These are phyloP conservation scores for Pythium phragmiticola DNA, from an alignment of 352 stramenopile species.

Conservation along the genomic window DNA sequence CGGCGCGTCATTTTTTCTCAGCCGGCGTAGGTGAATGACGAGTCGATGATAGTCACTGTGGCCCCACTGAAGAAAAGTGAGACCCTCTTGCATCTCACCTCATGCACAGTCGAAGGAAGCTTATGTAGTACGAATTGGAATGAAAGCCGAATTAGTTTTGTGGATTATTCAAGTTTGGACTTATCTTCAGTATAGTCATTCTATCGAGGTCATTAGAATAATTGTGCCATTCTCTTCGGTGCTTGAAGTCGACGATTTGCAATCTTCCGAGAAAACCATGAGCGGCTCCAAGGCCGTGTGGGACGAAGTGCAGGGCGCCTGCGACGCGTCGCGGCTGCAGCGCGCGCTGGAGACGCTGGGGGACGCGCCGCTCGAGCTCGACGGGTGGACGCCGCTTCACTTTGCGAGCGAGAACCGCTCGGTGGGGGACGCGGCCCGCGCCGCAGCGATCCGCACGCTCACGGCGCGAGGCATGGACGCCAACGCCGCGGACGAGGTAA, in stretches of 20 bases:
- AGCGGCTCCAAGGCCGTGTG: conserved; percentile 43
- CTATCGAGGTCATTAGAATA: not conserved
- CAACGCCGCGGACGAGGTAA: conserved; percentile 69
- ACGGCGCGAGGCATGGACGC: conserved; percentile 34
- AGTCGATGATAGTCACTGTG: not conserved
- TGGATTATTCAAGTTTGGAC: not conserved
- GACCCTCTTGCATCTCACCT: not conserved
- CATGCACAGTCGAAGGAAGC: not conserved
- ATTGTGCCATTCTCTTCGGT: not conserved
- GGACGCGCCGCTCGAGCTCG: conserved; percentile 32
- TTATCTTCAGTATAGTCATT: conserved; percentile 6
- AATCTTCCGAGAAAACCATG: conserved; percentile 8
- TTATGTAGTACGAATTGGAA: not conserved
- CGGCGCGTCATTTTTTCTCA: conserved; percentile 77
- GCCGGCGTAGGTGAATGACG: conserved; percentile 50
- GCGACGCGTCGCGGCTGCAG: conserved; percentile 41
- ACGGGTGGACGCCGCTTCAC: conserved; percentile 81
- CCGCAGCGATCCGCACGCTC: conserved; percentile 40
- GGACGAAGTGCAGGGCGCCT: conserved; percentile 70
- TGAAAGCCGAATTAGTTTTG: not conserved
- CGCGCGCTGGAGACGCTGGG: conserved; percentile 21
- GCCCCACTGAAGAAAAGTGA: not conserved
- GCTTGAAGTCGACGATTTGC: conserved; percentile 3
- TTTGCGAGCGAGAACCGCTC: conserved; percentile 68
- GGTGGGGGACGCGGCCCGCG: conserved; percentile 37